phyloP scores from a whole-genome alignment of 805 yeast species.

The Saccharomycopsis javanensis region DNA sequence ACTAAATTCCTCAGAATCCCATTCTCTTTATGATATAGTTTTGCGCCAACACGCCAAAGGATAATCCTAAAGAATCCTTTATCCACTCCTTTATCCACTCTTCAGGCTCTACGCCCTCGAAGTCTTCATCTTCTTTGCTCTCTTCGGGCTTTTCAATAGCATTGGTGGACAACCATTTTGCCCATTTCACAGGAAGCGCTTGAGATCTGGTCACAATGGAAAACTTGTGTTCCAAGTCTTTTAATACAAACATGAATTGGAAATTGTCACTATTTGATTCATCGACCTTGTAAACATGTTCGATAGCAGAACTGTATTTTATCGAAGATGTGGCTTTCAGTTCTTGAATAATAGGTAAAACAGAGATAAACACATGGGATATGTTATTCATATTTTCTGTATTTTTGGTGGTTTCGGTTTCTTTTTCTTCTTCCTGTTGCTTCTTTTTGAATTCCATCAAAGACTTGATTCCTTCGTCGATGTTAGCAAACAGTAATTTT shows the following conservation, averaged over 20 bases:
- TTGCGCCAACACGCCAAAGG: conserved; percentile 84
- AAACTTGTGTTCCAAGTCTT: conserved; percentile 72
- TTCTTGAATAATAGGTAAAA: conserved; percentile 45
- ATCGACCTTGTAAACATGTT: conserved; percentile 29
- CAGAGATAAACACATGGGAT: conserved; percentile 62
- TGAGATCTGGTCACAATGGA: conserved; percentile 73
- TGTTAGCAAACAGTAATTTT: conserved; percentile 78
- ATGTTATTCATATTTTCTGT: conserved; percentile 21
- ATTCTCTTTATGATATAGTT: conserved; percentile 83
- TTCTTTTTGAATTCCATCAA: conserved; percentile 27
- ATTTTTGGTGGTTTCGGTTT: not conserved
- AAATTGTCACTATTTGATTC: conserved; percentile 43
- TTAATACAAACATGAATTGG: conserved; percentile 63
- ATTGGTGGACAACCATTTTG: conserved; percentile 71
- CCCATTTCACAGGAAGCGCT: conserved; percentile 85
- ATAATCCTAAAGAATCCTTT: conserved; percentile 63
- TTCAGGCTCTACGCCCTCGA: conserved; percentile 58
- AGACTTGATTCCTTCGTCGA: conserved; percentile 59
- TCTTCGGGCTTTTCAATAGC: conserved; percentile 19
- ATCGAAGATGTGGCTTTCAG: conserved; percentile 19
- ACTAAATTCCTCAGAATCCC: conserved; percentile 54
- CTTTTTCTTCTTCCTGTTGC: conserved; percentile 19
- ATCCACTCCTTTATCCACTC: conserved; percentile 79
- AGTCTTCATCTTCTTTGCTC: conserved; percentile 27
- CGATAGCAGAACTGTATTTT: conserved; percentile 20